Base-by-base conservation (phyloP, 208 protist species). In the Willaertia magna region DNA sequence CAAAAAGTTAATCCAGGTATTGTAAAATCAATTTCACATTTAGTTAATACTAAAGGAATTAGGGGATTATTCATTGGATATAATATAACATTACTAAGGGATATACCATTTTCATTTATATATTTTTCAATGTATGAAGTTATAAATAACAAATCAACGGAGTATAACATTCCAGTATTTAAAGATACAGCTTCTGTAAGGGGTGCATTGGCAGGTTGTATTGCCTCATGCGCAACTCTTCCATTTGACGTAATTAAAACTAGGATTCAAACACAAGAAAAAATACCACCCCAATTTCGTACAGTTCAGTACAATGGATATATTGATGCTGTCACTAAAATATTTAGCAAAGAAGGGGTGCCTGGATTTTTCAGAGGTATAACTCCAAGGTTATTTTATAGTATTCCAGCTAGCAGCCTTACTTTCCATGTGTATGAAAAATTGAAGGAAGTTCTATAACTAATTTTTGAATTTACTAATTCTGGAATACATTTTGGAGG, bases 91-190 rank as follows among this genome's bases (percentile, higher is more conserved):
- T 12, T 85, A 0, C 9, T 61, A 1, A n/a, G 83, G 74, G 83
- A 85, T 79, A 18, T 42, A 39, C 83, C 74, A 20, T 85, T 85
- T 52, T 40, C 83, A 6, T 43, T 44, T 43, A 11, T 85, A 14
- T 85, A 85, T 55, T 85, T 85, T 79, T 26, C 83, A 55, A 59
- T 16, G 30, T 85, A 85, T 55, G 83, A 85, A 46, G 40, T 85
- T 43, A 59, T 85, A 7, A 81, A 81, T 26, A 83, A 40, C 12
- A 55, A 74, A 44, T 20, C 43, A 39, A 7, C 20, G 22, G 0
- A 30, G 9, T n/a, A 34, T 6, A 12, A 26, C 4, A 55, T 67
- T 34, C 55, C 55, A 44, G 20, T 85, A 18, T 26, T 48, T 7
- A 85, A 85, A 47, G 30, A 46, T 22, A 26, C 22, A 6, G 12